phyloP scores from a whole-genome alignment of 2,329 filamentous ascomycete genomes.

The Fusarium sulawesiense region DNA sequence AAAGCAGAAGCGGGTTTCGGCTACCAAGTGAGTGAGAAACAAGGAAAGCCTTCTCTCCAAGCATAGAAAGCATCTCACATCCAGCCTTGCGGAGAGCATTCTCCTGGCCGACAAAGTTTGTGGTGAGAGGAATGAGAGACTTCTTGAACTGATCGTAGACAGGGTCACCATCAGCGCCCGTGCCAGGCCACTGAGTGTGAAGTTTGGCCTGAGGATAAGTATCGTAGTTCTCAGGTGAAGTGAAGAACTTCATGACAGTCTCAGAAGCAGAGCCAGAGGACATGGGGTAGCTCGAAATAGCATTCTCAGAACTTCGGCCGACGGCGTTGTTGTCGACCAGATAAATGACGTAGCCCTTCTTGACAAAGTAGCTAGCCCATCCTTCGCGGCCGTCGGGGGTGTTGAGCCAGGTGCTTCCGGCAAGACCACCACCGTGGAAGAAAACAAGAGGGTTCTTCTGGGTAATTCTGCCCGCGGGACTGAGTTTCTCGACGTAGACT shows the following conservation, averaged over 20 bases:
- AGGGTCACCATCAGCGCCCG: constrained; percentile 18
- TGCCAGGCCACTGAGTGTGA: constrained; percentile 38
- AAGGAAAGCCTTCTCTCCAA: constrained; percentile 33
- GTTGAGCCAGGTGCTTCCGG: constrained; percentile 37
- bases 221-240: constrained; percentile 20
- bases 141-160: constrained; percentile 35
- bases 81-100: constrained; percentile 27
- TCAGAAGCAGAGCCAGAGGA: constrained; percentile 19
- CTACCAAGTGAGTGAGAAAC: constrained; percentile 36
- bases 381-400: constrained; percentile 30
- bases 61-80: constrained; percentile 33
- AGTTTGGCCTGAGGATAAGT: constrained; percentile 30
- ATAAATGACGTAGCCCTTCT: constrained; percentile 30
- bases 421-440: constrained; percentile 36
- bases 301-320: constrained; percentile 23
- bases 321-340: constrained; percentile 22
- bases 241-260: constrained; percentile 31
- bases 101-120: constrained; percentile 28
- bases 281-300: constrained; percentile 11
- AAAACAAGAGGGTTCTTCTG: constrained; percentile 35
- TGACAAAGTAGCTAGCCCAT: constrained; percentile 36
- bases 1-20: constrained; percentile 27
- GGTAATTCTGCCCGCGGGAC: not conserved
- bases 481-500: constrained; percentile 37
- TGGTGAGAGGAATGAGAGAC: constrained; percentile 31